Evolutionary conservation across 2,329 filamentous ascomycete species (phyloP), one percentile per base, ranked within the genome.

Genomic region (Cryphonectria naterciae): DNA sequence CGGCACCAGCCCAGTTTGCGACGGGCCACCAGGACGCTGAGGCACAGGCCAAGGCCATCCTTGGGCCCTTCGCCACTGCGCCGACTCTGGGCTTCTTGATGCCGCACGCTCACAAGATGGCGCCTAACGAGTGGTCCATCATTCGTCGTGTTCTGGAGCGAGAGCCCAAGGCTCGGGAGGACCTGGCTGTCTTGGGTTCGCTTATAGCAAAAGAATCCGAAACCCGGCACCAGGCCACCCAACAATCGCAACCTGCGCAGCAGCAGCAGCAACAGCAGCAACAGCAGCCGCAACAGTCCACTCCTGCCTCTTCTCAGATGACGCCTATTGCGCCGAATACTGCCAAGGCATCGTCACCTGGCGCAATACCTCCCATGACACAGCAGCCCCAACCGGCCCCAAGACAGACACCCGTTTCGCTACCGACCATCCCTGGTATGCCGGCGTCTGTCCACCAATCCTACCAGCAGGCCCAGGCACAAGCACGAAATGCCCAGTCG

Each of bases 81-180:
- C 88, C 91, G 0, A 92, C 91, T 0, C 89, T 93, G 11, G 85
- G 88, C 35, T 92, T 94, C 75, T 82, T 95, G 5, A 83, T 94
- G 61, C 88, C 89, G 6, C 90, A 93, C 74, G 91, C 91, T 0
- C 88, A 86, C 28, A 86, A 87, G 65, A 93, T 92, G 84, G 86
- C 90, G 62, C 84, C 88, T n/a, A 83, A 87, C 22, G 93, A 97
- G 77, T 91, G 96, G 87, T 85, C 88, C 69, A 88, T 96, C 39
- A 88, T 98, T 73, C 86, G 87, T 67, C 85, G 87, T 54, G 90
- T 95, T 19, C 85, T 94, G 35, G 86, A 90, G 65, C 84, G 86
- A 15, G 90, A 94, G 68, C 88, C 89, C 0, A 86, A 85, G 32
- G 88, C 93, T 0, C 85, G 89, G 32, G 86, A 89, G 1, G 89